Conservation (phyloP, 805 yeast species). For the Jamesozyma jinghongensis region DNA sequence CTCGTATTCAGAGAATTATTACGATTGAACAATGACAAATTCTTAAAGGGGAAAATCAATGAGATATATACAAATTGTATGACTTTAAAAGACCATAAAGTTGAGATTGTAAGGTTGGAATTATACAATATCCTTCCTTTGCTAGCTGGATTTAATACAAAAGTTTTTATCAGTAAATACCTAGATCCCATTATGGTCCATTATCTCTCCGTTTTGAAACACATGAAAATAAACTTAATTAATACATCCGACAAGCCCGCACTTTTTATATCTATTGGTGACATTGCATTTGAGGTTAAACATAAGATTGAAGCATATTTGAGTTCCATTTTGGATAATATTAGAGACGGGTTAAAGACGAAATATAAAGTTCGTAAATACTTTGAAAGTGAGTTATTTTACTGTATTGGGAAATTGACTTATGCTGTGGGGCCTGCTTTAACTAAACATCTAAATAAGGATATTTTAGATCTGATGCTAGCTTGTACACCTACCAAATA, state of each 20-base stretch:
- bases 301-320: constrained; percentile 80
- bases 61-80: constrained; percentile 69
- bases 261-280: constrained; percentile 74
- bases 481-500: constrained; percentile 77
- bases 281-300: constrained; percentile 65
- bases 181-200: constrained; percentile 71
- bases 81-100: constrained; percentile 67
- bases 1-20: constrained; percentile 75
- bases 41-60: constrained; percentile 61
- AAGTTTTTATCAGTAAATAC: constrained; percentile 67
- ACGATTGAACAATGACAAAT: constrained; percentile 53
- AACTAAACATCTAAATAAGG: constrained; percentile 78
- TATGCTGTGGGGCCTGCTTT: constrained; percentile 88
- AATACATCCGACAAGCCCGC: constrained; percentile 52
- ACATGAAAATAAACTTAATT: constrained; percentile 36
- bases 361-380: constrained; percentile 51
- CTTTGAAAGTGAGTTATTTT: constrained; percentile 77
- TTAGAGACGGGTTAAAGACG: constrained; percentile 63
- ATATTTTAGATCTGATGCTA: constrained; percentile 67
- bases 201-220: constrained; percentile 68
- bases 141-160: constrained; percentile 68
- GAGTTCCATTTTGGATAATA: constrained; percentile 76
- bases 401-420: constrained; percentile 80
- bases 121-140: constrained; percentile 78
- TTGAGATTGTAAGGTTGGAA: constrained; percentile 68